Evolutionary conservation across 2,329 filamentous ascomycete species (phyloP), one percentile per base, ranked within the genome.

Genomic region (Penicillium sp.): DNA sequence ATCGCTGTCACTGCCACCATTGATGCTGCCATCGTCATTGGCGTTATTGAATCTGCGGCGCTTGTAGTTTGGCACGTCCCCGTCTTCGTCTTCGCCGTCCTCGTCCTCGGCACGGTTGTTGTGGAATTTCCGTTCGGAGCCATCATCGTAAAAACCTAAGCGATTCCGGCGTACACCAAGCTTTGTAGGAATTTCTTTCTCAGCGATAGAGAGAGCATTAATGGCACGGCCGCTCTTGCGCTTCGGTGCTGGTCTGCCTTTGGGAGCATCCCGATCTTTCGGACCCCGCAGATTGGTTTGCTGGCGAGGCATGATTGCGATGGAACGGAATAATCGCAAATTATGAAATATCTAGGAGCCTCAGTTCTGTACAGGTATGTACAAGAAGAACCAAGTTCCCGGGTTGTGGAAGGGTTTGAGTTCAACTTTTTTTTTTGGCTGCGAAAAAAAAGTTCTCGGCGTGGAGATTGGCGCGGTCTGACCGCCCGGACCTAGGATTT

Each of bases 1-100:
- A 57, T 92, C 89, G 57, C 88, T 90, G 68, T 96, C 92, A 63
- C 88, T 92, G 9, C 89, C 90, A 60, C 87, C 85, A 55, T 92
- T 89, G 15, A 85, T 79, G 60, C 82, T 81, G 26, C 78, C 72
- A 35, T 79, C 77, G 14, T 70, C 72, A n/a, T 22, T 22, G 45
- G 72, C 73, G 26, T 73, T 74, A 23, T 67, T 67, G 18, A 68
- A 75, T 51, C 68, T 67, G 53, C 72, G 72, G 42, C 75, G 76
- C 82, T 65, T 85, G 79, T 60, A 69, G 51, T 69, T 68, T 12
- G 69, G 71, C n/a, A 55, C 66, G 40, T 68, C 64, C 26, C 67
- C 67, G 8, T 79, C 76, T 3, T 79, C 77, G 41, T 70, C 65
- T 25, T 67, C 67, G 11, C 79, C 76, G 2, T 79, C 77, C 6